Percentiles rank a stretch among this genome's conserved stretches.
Conservation (phyloP, 2,329 filamentous ascomycete genomes). For the Dryadomyces sulphureus region DNA sequence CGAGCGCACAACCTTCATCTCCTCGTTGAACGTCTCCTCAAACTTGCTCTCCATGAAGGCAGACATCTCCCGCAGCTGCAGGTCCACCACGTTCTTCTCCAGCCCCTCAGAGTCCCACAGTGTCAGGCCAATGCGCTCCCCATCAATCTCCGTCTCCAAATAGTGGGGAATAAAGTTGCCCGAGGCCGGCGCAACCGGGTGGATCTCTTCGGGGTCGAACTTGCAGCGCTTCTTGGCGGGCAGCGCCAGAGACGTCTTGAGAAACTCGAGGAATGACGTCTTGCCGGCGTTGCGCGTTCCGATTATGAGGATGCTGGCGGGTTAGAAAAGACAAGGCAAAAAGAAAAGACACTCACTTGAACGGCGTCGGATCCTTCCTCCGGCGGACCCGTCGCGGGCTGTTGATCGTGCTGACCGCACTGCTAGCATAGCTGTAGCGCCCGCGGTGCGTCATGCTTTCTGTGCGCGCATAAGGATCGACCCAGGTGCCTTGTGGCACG, state of each 20-base stretch:
- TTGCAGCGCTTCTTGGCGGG: conserved; percentile 62
- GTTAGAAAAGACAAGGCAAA: background rate
- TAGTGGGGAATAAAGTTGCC: conserved; percentile 78
- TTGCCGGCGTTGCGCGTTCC: conserved; percentile 82
- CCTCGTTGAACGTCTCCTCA: conserved; percentile 91
- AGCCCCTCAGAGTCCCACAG: conserved; percentile 94
- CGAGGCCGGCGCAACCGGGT: conserved; percentile 32
- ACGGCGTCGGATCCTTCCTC: conserved; percentile 92
- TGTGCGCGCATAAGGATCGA: conserved; percentile 67
- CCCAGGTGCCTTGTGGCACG: conserved; percentile 43
- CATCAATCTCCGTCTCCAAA: conserved; percentile 86
- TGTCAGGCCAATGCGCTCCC: conserved; percentile 80
- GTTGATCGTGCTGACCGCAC: conserved; percentile 79
- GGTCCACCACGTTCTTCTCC: conserved; percentile 87
- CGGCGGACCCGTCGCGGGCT: conserved; percentile 82
- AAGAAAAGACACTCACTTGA: conserved; percentile 58
- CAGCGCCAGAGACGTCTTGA: conserved; percentile 71
- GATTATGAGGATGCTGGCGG: conserved; percentile 81
- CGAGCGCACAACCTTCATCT: conserved; percentile 92
- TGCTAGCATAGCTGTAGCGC: conserved; percentile 91
- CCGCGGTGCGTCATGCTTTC: conserved; percentile 96
- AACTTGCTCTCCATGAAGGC: conserved; percentile 95
- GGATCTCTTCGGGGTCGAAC: conserved; percentile 43
- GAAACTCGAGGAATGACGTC: conserved; percentile 91
- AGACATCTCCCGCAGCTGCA: conserved; percentile 83